Percentiles rank a stretch among this genome's conserved stretches.
phyloP scores from a whole-genome alignment of 345 rosid species.

The Heritiera fomes region DNA sequence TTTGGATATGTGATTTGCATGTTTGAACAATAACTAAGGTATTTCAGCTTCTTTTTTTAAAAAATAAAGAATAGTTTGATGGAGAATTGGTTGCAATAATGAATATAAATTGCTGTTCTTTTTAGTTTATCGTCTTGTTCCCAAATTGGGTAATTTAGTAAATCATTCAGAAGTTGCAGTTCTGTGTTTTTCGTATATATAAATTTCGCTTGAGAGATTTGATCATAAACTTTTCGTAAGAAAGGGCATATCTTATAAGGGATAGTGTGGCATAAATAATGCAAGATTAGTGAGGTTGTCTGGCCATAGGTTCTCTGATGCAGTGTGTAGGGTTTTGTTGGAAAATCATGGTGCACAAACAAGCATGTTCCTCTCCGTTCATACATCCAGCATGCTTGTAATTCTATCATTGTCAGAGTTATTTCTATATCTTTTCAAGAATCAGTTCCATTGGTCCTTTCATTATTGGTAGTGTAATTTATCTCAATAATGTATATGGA shows the following conservation, averaged over 20 bases:
- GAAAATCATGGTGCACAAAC: not conserved
- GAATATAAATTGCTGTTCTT: not conserved
- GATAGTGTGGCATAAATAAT: not conserved
- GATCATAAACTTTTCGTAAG: not conserved
- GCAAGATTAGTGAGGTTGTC: not conserved
- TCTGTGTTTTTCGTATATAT: not conserved
- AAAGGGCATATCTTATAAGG: not conserved
- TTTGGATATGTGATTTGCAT: conserved; percentile 7
- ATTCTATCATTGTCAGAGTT: not conserved
- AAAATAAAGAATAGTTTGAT: not conserved
- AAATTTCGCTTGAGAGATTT: not conserved
- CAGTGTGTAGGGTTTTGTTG: not conserved
- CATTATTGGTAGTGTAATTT: not conserved
- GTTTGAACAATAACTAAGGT: not conserved
- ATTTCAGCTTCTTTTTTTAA: not conserved
- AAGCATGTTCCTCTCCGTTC: not conserved
- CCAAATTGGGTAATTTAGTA: not conserved
- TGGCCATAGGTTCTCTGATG: not conserved
- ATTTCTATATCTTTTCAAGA: not conserved
- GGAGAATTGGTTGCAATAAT: not conserved
- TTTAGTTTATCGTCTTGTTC: not conserved
- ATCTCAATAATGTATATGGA: not conserved
- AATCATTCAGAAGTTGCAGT: not conserved
- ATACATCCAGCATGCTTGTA: not conserved
- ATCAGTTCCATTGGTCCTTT: not conserved